Base-by-base conservation (phyloP, 495 filamentous ascomycete species). In the Sphaerosporella brunnea region DNA sequence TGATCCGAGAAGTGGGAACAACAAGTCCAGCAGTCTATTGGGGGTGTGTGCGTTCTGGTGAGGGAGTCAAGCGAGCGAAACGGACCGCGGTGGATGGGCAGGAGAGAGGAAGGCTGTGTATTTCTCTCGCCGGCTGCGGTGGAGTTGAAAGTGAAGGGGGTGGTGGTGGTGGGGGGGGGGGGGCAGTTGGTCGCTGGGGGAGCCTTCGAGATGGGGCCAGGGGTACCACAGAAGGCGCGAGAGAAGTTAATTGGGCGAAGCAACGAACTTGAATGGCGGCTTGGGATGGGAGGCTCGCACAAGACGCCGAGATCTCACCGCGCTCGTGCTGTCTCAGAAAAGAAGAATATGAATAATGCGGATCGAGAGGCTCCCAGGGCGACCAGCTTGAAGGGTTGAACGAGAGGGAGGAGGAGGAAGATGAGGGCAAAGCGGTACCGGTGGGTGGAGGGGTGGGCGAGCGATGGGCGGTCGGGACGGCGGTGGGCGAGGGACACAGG, bases 1-100 rank as follows among this genome's bases (percentile, higher is more conserved):
- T 30, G 23, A 45, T 21, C 37, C 28, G 42, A 36, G 30, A 48
- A 38, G 18, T 11, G 34, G 21, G 39, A 34, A 15, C 15, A 46
- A 42, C 18, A 25, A 39, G 18, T 13, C 18, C 30, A 38, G 24
- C 45, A 32, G 45, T 16, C 35, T 34, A 47, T 18, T 16, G 32
- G 30, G 45, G 13, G 45, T 16, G 45, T 18, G 30, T 26, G 45
- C 9, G 45, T 19, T 13, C 10, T 18, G 32, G 25, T 3, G 45
- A 37, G 21, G 9, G 44, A 35, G 5, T 4, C 19, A 9, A 26
- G 30, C 38, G 20, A 3, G 30, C 23, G 45, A 19, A 28, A 28
- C 20, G n/a, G 36, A 15, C 36, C 5, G 36, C 36, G 36, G 36
- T 21, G 36, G 13, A 16, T 7, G 5, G 15, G 19, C n/a, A 16